phyloP scores from a whole-genome alignment of 2,329 filamentous ascomycete genomes.

The Fusarium sp. region DNA sequence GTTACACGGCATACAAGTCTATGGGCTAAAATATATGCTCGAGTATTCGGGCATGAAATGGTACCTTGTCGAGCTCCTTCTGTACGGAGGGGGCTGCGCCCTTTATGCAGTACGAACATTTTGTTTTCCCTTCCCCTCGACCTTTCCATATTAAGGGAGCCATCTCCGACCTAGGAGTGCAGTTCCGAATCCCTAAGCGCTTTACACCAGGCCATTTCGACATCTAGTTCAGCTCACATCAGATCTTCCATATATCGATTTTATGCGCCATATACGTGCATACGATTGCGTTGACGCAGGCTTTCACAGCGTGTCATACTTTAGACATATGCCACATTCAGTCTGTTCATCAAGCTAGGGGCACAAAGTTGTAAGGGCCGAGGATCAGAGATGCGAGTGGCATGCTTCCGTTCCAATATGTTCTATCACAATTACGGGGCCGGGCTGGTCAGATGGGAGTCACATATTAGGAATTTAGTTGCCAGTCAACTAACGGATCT shows the following conservation, averaged over 20 bases:
- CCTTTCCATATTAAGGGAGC: background rate
- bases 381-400: background rate
- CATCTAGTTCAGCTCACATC: background rate
- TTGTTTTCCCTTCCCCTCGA: accelerated
- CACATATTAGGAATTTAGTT: background rate
- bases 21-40: background rate
- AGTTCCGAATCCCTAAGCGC: background rate
- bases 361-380: background rate
- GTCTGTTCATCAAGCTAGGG: background rate
- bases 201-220: background rate
- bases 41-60: background rate
- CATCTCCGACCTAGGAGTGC: accelerated
- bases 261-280: background rate
- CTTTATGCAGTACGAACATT: background rate
- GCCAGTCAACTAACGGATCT: background rate
- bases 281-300: background rate
- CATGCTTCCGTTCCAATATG: background rate
- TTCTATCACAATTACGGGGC: background rate
- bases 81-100: background rate
- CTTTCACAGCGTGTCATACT: background rate
- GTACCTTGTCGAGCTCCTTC: background rate
- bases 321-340: background rate
- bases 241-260: background rate
- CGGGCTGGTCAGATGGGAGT: background rate
- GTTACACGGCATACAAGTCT: background rate